Evolutionary conservation across 2,329 filamentous ascomycete species (phyloP).

Genomic region (Diaporthe nobilis): DNA sequence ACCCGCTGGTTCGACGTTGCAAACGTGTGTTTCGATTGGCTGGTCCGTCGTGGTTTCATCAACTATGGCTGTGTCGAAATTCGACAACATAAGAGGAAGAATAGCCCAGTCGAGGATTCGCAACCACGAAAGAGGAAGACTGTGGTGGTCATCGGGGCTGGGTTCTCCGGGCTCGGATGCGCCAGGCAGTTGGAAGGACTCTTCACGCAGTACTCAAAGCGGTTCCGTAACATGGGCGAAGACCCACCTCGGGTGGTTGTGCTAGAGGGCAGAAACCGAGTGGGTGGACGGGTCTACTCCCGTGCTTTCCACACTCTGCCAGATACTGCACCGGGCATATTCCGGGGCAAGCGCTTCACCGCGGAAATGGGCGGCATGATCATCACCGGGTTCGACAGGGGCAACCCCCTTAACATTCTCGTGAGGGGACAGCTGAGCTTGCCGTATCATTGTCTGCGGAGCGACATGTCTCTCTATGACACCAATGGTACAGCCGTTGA

Average conservation of each 20-base stretch:
- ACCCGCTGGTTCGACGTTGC: conserved; percentile 90
- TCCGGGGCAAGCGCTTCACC: conserved; percentile 76
- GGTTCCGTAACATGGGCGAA: conserved; percentile 75
- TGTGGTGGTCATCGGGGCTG: conserved; percentile 90
- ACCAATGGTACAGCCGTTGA: conserved; percentile 84
- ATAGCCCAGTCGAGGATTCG: conserved; percentile 55
- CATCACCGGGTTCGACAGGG: conserved; percentile 95
- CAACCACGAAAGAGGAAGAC: conserved; percentile 71
- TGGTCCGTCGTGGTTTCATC: conserved; percentile 91
- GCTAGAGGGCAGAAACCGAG: conserved; percentile 86
- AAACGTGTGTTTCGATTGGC: conserved; percentile 91
- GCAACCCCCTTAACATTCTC: conserved; percentile 93
- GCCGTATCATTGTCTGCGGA: conserved; percentile 84
- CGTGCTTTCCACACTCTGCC: conserved; percentile 74
- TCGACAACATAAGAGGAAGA: conserved; percentile 61
- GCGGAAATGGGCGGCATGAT: conserved; percentile 99
- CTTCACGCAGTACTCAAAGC: conserved; percentile 82
- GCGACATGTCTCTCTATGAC: conserved; percentile 92
- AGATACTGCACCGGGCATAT: conserved; percentile 43
- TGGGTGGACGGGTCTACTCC: conserved; percentile 95
- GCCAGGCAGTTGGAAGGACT: conserved; percentile 92
- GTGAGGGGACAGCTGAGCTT: conserved; percentile 91
- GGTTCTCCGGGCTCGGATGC: conserved; percentile 93
- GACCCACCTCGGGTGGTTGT: conserved; percentile 81
- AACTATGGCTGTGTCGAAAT: conserved; percentile 93